phyloP scores from a whole-genome alignment of 2,329 filamentous ascomycete genomes.

The Ophiocordyceps camponoti-floridani region DNA sequence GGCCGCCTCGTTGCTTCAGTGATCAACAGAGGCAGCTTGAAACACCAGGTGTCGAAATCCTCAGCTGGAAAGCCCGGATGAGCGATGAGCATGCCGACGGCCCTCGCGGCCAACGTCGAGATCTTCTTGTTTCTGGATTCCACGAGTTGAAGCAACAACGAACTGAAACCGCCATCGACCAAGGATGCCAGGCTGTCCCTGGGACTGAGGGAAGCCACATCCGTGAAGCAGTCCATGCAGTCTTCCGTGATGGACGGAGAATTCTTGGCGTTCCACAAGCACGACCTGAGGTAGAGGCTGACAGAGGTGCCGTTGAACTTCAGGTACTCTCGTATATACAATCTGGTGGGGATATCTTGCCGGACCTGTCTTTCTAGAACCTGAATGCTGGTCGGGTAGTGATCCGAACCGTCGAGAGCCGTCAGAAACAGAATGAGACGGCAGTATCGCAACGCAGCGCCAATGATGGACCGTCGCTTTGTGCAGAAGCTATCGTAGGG shows the following conservation, averaged over 20 bases:
- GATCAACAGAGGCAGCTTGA: conserved; percentile 23
- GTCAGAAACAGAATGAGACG: conserved; percentile 26
- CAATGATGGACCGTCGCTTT: neutral
- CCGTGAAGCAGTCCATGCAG: conserved; percentile 33
- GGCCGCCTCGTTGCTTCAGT: conserved; percentile 20
- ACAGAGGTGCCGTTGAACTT: conserved; percentile 20
- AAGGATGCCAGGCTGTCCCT: conserved; percentile 32
- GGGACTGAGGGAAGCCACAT: conserved; percentile 31
- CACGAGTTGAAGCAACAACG: conserved; percentile 39
- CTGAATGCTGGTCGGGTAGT: conserved; percentile 72
- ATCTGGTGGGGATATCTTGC: conserved; percentile 48
- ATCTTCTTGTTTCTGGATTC: conserved; percentile 55
- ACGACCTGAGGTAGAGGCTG: conserved; percentile 28
- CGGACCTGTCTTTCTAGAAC: conserved; percentile 56
- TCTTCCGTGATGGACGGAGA: conserved; percentile 20
- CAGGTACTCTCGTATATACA: conserved; percentile 38
- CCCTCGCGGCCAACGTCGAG: conserved; percentile 47
- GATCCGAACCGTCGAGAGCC: conserved; percentile 28
- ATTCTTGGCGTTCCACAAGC: conserved; percentile 35
- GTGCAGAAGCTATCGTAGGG: conserved; percentile 28
- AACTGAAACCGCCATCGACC: conserved; percentile 19
- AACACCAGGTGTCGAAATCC: conserved; percentile 8
- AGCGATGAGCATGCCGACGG: conserved; percentile 60
- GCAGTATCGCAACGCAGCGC: neutral
- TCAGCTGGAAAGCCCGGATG: conserved; percentile 31